These are phyloP conservation scores for Podosphaera fusca DNA, from an alignment of 2,329 filamentous ascomycete genomes.

Conservation along the genomic window DNA sequence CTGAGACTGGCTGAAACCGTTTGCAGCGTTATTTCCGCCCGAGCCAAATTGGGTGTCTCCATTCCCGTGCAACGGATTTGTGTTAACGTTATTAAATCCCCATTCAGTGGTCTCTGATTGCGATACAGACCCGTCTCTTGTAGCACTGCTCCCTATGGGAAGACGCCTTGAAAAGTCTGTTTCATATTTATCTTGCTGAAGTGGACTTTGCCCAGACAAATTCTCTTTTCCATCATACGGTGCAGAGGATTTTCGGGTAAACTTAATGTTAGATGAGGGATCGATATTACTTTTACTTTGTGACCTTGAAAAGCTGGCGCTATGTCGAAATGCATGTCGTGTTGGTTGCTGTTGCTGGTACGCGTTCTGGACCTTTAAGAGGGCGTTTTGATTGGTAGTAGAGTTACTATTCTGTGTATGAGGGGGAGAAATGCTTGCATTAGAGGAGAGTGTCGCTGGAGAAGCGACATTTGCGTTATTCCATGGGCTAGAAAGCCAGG, in stretches of 20 bases:
- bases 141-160: constrained; percentile 21
- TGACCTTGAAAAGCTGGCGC: constrained; percentile 15
- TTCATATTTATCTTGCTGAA: constrained; percentile 9
- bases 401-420: constrained; percentile 20
- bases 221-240: constrained; percentile 14
- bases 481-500: constrained; percentile 38
- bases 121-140: constrained; percentile 31
- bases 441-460: constrained; percentile 20
- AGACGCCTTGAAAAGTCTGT: constrained; percentile 18
- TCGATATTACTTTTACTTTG: constrained; percentile 21
- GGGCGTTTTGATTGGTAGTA: constrained; percentile 18
- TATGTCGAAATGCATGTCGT: constrained; percentile 24
- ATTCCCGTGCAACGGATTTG: constrained; percentile 2
- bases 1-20: constrained; percentile 25
- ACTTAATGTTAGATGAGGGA: constrained; percentile 22
- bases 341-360: constrained; percentile 13
- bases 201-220: constrained; percentile 9
- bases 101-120: constrained; percentile 23
- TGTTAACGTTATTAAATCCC: constrained; percentile 7
- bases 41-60: constrained; percentile 11
- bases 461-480: constrained; percentile 25
- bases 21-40: constrained; percentile 19
- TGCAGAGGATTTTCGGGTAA: constrained; percentile 11
- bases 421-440: constrained; percentile 33
- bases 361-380: constrained; percentile 21